Conservation (phyloP, 176 grass and related monocot species). For the Hsuehochloa calcarea region DNA sequence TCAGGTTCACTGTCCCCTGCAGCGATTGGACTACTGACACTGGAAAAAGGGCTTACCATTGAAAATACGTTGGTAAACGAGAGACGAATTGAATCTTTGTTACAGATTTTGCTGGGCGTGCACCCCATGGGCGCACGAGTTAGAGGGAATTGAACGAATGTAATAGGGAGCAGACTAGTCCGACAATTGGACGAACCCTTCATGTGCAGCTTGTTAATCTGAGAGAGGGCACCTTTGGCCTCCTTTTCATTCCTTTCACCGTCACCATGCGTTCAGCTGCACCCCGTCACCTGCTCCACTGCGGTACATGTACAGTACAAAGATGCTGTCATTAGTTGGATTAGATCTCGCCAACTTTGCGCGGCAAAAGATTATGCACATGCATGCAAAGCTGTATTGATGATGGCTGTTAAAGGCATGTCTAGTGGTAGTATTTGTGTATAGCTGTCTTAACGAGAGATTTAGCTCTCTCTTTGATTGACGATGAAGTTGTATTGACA, state of each 20-base stretch:
- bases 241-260: constrained; percentile 34
- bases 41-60: constrained; percentile 70
- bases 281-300: constrained; percentile 73
- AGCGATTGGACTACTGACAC: constrained; percentile 60
- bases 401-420: not conserved
- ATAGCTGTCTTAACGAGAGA: not conserved
- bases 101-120: constrained; percentile 59
- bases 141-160: constrained; percentile 78
- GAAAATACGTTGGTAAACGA: constrained; percentile 89
- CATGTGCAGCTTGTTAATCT: constrained; percentile 48
- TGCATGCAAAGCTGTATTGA: not conserved
- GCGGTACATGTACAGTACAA: constrained; percentile 43
- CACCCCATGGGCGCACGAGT: constrained; percentile 49
- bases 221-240: constrained; percentile 27
- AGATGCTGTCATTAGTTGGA: not conserved
- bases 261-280: constrained; percentile 62
- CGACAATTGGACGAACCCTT: constrained; percentile 61
- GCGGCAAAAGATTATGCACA: not conserved
- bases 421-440: not conserved
- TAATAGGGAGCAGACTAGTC: constrained; percentile 32
- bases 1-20: constrained; percentile 45
- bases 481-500: not conserved
- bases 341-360: constrained; percentile 35
- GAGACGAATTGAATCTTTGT: constrained; percentile 62
- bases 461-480: not conserved